Evolutionary conservation across 2,329 filamentous ascomycete genomes (phyloP).

Genomic region (Aspergillus sp.): DNA sequence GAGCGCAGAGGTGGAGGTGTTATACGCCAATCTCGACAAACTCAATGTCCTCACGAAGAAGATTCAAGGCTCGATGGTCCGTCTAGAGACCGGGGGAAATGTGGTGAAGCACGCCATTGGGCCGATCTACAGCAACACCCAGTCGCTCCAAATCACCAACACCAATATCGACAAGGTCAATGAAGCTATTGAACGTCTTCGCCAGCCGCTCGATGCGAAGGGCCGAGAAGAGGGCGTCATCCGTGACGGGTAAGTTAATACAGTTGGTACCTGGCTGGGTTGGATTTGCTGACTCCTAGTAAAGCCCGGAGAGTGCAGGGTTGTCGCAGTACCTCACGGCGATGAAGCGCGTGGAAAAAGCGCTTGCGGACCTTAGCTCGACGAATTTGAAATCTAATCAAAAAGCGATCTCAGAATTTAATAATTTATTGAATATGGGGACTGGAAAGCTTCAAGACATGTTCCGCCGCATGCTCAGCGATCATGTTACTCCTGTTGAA

Average conservation of each 20-base stretch:
- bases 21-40: slow-evolving; percentile 73
- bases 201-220: slow-evolving; percentile 87
- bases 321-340: slow-evolving; percentile 80
- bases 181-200: slow-evolving; percentile 77
- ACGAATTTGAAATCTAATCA: slow-evolving; percentile 93
- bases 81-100: slow-evolving; percentile 80
- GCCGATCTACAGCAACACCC: slow-evolving; percentile 87
- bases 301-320: slow-evolving; percentile 69
- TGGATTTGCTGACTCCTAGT: background rate
- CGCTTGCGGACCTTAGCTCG: slow-evolving; percentile 73
- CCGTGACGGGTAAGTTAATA: slow-evolving; percentile 56
- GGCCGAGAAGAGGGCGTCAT: slow-evolving; percentile 89
- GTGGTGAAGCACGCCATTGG: slow-evolving; percentile 87
- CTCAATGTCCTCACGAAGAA: slow-evolving; percentile 90
- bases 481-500: slow-evolving; percentile 75
- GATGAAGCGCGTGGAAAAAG: slow-evolving; percentile 78
- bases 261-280: background rate
- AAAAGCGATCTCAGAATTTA: slow-evolving; percentile 74
- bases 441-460: slow-evolving; percentile 77
- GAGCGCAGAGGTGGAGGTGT: slow-evolving; percentile 60
- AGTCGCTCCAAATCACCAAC: slow-evolving; percentile 78
- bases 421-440: slow-evolving; percentile 67
- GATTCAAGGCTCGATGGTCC: slow-evolving; percentile 78
- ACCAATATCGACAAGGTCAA: slow-evolving; percentile 83
- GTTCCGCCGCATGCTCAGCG: slow-evolving; percentile 70